Conservation (phyloP, 441 rosid genomes). For the Brassica balearica region DNA sequence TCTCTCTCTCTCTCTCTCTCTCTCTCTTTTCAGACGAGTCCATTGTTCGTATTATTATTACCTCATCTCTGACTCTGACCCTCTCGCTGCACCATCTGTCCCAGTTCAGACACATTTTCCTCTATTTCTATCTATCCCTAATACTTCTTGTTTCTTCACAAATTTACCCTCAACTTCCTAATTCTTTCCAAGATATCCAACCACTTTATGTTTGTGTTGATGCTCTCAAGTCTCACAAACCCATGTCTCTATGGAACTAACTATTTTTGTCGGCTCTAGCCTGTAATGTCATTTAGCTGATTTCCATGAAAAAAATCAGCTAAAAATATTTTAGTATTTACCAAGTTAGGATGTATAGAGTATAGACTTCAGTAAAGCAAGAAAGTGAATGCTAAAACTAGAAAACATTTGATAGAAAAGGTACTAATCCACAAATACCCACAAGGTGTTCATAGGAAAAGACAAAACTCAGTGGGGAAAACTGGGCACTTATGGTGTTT, state of each 20-base stretch:
- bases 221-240: slow-evolving; percentile 10
- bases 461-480: slow-evolving; percentile 47
- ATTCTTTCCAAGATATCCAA: neutral
- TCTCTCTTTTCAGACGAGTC: slow-evolving; percentile 25
- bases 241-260: slow-evolving; percentile 16
- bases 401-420: slow-evolving; percentile 31
- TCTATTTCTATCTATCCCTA: slow-evolving; percentile 14
- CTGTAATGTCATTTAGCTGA: neutral
- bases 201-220: slow-evolving; percentile 6
- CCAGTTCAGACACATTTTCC: slow-evolving; percentile 29
- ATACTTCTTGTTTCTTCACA: slow-evolving; percentile 5
- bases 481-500: slow-evolving; percentile 36
- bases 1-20: neutral
- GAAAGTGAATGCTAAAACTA: slow-evolving; percentile 23
- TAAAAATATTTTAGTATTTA: slow-evolving; percentile 19
- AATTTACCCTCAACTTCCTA: slow-evolving; percentile 27
- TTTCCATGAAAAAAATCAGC: neutral
- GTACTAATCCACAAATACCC: slow-evolving; percentile 26
- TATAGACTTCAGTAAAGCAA: neutral
- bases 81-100: slow-evolving; percentile 45
- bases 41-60: slow-evolving; percentile 37
- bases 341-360: slow-evolving; percentile 13
- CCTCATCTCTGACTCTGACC: slow-evolving; percentile 44
- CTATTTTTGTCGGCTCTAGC: slow-evolving; percentile 11
- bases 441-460: slow-evolving; percentile 25